Conservation (phyloP, 2,329 filamentous ascomycete genomes). For the Emericellopsis cladophorae region DNA sequence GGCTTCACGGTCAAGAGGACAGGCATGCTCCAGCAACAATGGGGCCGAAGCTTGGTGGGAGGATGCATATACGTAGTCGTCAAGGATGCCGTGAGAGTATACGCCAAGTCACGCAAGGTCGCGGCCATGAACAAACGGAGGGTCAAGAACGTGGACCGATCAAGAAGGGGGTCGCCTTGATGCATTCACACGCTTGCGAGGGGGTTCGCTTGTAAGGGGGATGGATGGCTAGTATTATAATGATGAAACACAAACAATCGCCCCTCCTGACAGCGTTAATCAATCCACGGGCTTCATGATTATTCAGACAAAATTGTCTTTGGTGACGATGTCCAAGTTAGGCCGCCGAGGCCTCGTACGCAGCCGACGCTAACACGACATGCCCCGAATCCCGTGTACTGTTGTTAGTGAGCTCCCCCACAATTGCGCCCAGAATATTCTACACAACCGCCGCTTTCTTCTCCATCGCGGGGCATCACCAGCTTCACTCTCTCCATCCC, state of each 20-base stretch:
- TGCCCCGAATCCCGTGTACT: too few species aligned
- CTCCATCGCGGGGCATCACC: slow-evolving; percentile 1
- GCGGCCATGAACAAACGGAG: slow-evolving; percentile 40
- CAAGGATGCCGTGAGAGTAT: slow-evolving; percentile 53
- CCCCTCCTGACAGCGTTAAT: too few species aligned
- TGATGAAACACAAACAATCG: too few species aligned
- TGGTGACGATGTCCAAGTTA: too few species aligned
- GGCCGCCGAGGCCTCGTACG: too few species aligned
- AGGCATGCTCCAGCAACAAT: slow-evolving; percentile 67
- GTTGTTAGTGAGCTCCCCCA: background rate
- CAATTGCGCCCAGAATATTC: slow-evolving; percentile 4
- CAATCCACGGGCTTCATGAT: too few species aligned
- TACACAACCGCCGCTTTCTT: slow-evolving; percentile 1
- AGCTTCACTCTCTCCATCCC: background rate
- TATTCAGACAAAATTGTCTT: too few species aligned
- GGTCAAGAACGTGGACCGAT: slow-evolving; percentile 36
- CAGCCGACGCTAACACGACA: too few species aligned
- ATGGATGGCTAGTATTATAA: too few species aligned
- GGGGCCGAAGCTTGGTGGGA: slow-evolving; percentile 81
- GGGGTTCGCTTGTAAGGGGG: too few species aligned
- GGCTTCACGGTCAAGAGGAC: slow-evolving; percentile 19
- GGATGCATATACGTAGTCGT: slow-evolving; percentile 81
- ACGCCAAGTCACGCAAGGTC: slow-evolving; percentile 50
- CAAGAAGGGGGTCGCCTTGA: slow-evolving; percentile 7
- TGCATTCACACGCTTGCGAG: too few species aligned